Evolutionary conservation across 495 filamentous ascomycete genomes (phyloP).

Genomic region (Recurvomyces mirabilis): DNA sequence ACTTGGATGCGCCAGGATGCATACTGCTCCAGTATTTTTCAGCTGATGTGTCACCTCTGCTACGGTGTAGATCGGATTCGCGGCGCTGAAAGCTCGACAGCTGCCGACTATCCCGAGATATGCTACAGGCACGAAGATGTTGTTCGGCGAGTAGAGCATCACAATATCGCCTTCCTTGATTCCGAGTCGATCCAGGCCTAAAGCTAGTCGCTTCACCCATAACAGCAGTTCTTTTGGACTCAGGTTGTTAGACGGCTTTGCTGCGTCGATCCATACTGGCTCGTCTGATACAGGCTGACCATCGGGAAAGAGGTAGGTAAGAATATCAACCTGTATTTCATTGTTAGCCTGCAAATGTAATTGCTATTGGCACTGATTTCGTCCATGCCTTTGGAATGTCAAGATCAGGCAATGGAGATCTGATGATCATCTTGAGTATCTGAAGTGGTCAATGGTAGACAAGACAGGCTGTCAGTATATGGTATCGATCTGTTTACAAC

Average conservation of each 20-base stretch:
- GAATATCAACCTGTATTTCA: slow-evolving; percentile 28
- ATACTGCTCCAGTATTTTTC: slow-evolving; percentile 30
- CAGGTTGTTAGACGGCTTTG: slow-evolving; percentile 28
- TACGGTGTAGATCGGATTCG: slow-evolving; percentile 31
- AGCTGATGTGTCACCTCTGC: slow-evolving; percentile 35
- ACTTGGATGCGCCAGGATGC: slow-evolving; percentile 30
- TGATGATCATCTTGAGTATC: slow-evolving; percentile 28
- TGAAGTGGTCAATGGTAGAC: no score
- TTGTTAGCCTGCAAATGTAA: background rate
- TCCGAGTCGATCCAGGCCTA: slow-evolving; percentile 33
- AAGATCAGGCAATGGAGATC: slow-evolving; percentile 26
- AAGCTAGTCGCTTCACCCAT: slow-evolving; percentile 34
- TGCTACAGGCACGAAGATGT: slow-evolving; percentile 37
- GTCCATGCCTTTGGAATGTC: slow-evolving; percentile 28
- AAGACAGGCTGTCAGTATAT: no score
- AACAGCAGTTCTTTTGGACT: slow-evolving; percentile 31
- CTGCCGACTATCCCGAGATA: slow-evolving; percentile 38
- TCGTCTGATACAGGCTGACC: slow-evolving; percentile 27
- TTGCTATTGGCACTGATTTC: background rate
- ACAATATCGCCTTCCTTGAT: slow-evolving; percentile 34
- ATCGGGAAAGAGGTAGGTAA: slow-evolving; percentile 37
- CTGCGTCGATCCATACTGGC: slow-evolving; percentile 38
- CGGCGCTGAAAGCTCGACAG: slow-evolving; percentile 31
- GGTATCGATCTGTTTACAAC: no score
- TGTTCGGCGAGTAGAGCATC: slow-evolving; percentile 38